Percentiles rank a stretch among this genome's conserved stretches.
phyloP scores from a whole-genome alignment of 352 stramenopile species.

The Phytopythium kandeliae region DNA sequence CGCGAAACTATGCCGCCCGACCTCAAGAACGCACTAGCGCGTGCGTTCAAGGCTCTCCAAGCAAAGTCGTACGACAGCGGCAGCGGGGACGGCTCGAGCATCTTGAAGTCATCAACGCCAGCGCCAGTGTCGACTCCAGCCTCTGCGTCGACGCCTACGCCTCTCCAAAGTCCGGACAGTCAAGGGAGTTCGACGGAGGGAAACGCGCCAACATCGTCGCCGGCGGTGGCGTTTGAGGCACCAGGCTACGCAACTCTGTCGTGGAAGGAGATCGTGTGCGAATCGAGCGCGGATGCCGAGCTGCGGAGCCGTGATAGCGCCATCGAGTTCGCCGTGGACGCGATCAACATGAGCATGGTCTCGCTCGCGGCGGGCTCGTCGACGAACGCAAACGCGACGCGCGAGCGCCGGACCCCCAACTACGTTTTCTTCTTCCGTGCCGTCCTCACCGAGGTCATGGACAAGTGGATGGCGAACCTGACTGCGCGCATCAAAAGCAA shows the following conservation, averaged over 20 bases:
- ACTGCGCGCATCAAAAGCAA: constrained; percentile 56
- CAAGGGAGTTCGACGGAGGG: constrained; percentile 19
- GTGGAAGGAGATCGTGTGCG: constrained; percentile 66
- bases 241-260: constrained; percentile 49
- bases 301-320: constrained; percentile 58
- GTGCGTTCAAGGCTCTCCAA: constrained; percentile 76
- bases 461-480: constrained; percentile 87
- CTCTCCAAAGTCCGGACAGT: constrained; percentile 62
- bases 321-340: constrained; percentile 60
- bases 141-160: constrained; percentile 36
- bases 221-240: constrained; percentile 38
- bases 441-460: constrained; percentile 80
- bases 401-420: constrained; percentile 71
- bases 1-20: constrained; percentile 67
- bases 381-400: constrained; percentile 70
- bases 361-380: constrained; percentile 47
- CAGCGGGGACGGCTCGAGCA: constrained; percentile 19
- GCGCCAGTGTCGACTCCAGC: constrained; percentile 18
- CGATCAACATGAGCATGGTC: constrained; percentile 84
- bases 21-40: constrained; percentile 60
- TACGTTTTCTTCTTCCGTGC: constrained; percentile 85
- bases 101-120: constrained; percentile 5
- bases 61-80: constrained; percentile 50
- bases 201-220: constrained; percentile 9
- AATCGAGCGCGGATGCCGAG: constrained; percentile 47